These are phyloP conservation scores for Gossypium laxum DNA, from an alignment of 441 rosid species.

Conservation along the genomic window DNA sequence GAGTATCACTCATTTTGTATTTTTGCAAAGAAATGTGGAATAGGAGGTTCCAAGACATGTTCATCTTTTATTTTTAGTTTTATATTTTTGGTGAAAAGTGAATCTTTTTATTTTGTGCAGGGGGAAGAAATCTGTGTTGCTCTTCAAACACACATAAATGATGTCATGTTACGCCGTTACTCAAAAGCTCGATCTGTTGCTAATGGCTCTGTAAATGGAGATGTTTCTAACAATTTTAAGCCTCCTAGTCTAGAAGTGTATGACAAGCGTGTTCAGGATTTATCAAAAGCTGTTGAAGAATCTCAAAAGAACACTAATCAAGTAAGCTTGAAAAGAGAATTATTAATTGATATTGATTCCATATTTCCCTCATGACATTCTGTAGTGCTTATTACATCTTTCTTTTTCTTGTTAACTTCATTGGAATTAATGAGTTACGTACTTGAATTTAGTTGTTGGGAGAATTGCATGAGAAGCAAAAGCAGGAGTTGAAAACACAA, in stretches of 20 bases:
- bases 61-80: not conserved
- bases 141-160: conserved; percentile 94
- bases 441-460: conserved; percentile 46
- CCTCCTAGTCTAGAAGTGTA: conserved; percentile 49
- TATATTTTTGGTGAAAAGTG: conserved; percentile 6
- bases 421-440: conserved; percentile 12
- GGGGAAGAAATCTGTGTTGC: conserved; percentile 99
- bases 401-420: not conserved
- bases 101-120: conserved; percentile 28
- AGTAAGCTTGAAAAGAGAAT: conserved; percentile 31
- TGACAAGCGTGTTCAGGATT: conserved; percentile 71
- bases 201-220: conserved; percentile 58
- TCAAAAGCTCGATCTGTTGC: conserved; percentile 76
- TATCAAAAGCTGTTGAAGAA: conserved; percentile 72
- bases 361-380: not conserved
- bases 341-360: not conserved
- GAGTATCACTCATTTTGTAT: not conserved
- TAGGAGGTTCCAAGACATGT: not conserved
- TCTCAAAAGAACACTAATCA: conserved; percentile 53
- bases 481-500: conserved; percentile 44
- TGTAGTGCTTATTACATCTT: not conserved
- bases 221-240: conserved; percentile 47
- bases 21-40: not conserved
- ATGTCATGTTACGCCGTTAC: conserved; percentile 95
- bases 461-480: conserved; percentile 61